Percentiles rank a stretch among this genome's conserved stretches.
Evolutionary conservation across 2,329 filamentous ascomycete genomes (phyloP).

Genomic region (Claviceps capensis): DNA sequence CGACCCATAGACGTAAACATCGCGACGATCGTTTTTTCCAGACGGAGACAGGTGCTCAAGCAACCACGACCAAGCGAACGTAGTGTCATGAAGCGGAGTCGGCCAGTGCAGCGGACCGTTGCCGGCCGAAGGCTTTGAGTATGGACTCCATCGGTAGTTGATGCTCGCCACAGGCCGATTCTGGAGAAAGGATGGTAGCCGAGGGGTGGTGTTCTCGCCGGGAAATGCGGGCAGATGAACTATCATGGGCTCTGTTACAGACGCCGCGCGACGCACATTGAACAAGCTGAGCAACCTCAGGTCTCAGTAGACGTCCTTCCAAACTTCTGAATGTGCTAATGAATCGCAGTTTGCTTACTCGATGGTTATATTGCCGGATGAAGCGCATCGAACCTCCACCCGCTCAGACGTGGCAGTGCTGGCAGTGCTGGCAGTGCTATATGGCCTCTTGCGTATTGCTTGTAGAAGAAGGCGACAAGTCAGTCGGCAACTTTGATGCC

Average conservation of each 20-base stretch:
- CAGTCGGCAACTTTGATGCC: neutral
- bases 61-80: slow-evolving; percentile 41
- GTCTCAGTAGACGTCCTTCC: neutral
- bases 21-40: slow-evolving; percentile 18
- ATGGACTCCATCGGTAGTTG: slow-evolving; percentile 42
- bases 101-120: slow-evolving; percentile 32
- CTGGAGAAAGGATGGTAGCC: slow-evolving; percentile 28
- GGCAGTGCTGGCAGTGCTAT: slow-evolving; percentile 9
- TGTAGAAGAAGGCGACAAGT: neutral
- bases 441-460: slow-evolving; percentile 1
- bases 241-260: slow-evolving; percentile 28
- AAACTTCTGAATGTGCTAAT: neutral
- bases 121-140: slow-evolving; percentile 8
- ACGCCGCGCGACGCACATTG: slow-evolving; percentile 25
- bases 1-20: slow-evolving; percentile 37
- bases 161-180: slow-evolving; percentile 37
- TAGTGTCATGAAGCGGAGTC: slow-evolving; percentile 40
- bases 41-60: slow-evolving; percentile 27
- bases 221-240: slow-evolving; percentile 41
- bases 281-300: slow-evolving; percentile 22
- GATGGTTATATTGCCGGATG: slow-evolving; percentile 33
- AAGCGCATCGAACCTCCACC: slow-evolving; percentile 33
- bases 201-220: slow-evolving; percentile 12
- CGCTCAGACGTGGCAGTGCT: slow-evolving; percentile 18
- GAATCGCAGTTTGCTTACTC: slow-evolving; percentile 24